These are phyloP conservation scores for Solanum gandarillasii DNA, from an alignment of 257 asterid genomes.

Conservation along the genomic window DNA sequence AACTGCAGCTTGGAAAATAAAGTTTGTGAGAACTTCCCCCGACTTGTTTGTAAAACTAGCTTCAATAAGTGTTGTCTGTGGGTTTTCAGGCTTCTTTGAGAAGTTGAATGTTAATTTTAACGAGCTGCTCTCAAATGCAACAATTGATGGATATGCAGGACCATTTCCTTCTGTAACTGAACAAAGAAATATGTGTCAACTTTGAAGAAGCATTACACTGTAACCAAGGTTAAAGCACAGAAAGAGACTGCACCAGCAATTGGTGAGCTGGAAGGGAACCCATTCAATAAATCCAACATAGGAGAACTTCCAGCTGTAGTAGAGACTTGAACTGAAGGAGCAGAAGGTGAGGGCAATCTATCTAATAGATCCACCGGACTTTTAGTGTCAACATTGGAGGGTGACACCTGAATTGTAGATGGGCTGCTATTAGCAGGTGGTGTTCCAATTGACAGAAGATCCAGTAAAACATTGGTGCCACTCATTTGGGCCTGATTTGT, in stretches of 20 bases:
- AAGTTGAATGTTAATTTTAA: slow-evolving; percentile 60
- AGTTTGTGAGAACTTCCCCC: slow-evolving; percentile 50
- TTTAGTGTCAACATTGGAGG: slow-evolving; percentile 40
- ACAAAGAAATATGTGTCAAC: slow-evolving; percentile 3
- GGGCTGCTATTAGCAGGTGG: slow-evolving; percentile 51
- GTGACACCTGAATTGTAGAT: slow-evolving; percentile 35
- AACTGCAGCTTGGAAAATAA: slow-evolving; percentile 91
- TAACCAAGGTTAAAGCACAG: not conserved
- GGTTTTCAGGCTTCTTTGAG: slow-evolving; percentile 70
- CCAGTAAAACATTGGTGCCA: slow-evolving; percentile 64
- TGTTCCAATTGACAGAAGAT: slow-evolving; percentile 84
- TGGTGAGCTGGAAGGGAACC: slow-evolving; percentile 49
- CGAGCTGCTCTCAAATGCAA: slow-evolving; percentile 81
- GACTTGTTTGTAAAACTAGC: slow-evolving; percentile 73
- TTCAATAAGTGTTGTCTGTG: slow-evolving; percentile 60
- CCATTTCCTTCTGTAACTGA: slow-evolving; percentile 54
- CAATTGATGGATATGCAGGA: slow-evolving; percentile 56
- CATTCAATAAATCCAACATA: slow-evolving; percentile 78
- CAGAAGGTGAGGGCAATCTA: slow-evolving; percentile 43
- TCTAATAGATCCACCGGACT: slow-evolving; percentile 40
- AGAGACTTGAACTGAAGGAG: slow-evolving; percentile 28
- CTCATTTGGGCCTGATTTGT: slow-evolving; percentile 41
- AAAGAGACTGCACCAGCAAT: slow-evolving; percentile 38
- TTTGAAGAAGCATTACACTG: slow-evolving; percentile 1
- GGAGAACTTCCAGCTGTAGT: slow-evolving; percentile 53